phyloP scores from a whole-genome alignment of 257 asterid species.

The Solanum chiquidenum region DNA sequence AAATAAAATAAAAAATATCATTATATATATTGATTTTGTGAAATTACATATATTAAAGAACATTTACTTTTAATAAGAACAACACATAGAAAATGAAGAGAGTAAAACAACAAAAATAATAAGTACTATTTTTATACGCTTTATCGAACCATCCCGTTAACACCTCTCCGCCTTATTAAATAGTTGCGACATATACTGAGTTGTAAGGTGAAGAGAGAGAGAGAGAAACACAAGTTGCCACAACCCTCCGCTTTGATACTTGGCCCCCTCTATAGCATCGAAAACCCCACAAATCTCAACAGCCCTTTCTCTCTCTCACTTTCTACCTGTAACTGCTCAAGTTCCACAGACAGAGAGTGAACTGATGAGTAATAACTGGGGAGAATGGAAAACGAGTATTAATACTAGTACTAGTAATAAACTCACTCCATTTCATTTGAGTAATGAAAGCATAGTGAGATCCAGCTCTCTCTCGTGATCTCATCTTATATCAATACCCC shows the following conservation, averaged over 20 bases:
- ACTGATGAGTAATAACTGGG: neutral
- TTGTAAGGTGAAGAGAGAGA: neutral
- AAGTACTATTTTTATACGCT: too few species aligned
- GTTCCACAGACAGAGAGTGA: neutral
- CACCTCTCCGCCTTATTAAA: neutral
- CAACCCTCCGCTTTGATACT: neutral
- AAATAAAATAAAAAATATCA: too few species aligned
- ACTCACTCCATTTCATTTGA: neutral
- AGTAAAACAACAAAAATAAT: too few species aligned
- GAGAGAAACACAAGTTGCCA: neutral
- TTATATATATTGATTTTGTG: too few species aligned
- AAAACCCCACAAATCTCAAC: slow-evolving; percentile 51
- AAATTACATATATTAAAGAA: too few species aligned
- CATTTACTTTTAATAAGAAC: too few species aligned
- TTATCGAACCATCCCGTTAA: fast-evolving
- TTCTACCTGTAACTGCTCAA: neutral
- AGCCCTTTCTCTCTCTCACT: slow-evolving; percentile 4
- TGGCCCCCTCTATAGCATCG: slow-evolving; percentile 10
- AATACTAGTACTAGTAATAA: neutral
- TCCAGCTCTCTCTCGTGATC: slow-evolving; percentile 1
- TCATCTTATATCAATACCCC: neutral
- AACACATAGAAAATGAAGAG: too few species aligned
- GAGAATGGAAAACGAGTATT: slow-evolving; percentile 1
- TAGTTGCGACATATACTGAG: neutral
- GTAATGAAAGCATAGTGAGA: slow-evolving; percentile 6